These are phyloP conservation scores for Daedaleopsis nitida DNA, from an alignment of 768 basidiomycete species.

Conservation along the genomic window DNA sequence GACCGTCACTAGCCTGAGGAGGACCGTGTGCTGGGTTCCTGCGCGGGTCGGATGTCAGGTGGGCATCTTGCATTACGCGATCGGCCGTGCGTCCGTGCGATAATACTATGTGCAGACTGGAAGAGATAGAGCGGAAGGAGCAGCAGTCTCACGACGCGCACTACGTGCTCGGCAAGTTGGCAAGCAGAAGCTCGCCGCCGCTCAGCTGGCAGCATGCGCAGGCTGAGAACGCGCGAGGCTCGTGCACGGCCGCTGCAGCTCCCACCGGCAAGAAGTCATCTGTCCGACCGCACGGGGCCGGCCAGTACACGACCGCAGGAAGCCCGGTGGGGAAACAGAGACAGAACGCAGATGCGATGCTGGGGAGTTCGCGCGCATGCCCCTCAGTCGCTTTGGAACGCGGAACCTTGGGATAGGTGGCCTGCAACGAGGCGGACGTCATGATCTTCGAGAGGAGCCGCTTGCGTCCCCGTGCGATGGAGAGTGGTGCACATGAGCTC, in stretches of 20 bases:
- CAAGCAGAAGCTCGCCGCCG: neutral
- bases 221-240: neutral
- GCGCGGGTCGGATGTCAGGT: neutral
- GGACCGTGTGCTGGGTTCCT: no score
- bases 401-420: neutral
- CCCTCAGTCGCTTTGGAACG: neutral
- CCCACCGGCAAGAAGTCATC: slow-evolving; percentile 15
- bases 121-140: neutral
- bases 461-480: neutral
- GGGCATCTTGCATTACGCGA: neutral
- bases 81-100: neutral
- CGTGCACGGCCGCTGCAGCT: neutral
- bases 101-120: no score
- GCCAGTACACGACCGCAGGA: neutral
- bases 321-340: slow-evolving; percentile 2
- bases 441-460: slow-evolving; percentile 2
- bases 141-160: neutral
- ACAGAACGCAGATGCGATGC: neutral
- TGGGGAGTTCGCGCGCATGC: no score
- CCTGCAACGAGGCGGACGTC: slow-evolving; percentile 7
- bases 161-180: neutral
- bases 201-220: neutral
- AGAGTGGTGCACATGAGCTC: slow-evolving; percentile 14
- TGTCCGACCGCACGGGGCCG: neutral
- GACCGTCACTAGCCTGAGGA: neutral